A percentile compares a stretch with the other conserved stretches of the same genome.
phyloP scores from a whole-genome alignment of 495 filamentous ascomycete genomes.

The Aspergillus ostianus region DNA sequence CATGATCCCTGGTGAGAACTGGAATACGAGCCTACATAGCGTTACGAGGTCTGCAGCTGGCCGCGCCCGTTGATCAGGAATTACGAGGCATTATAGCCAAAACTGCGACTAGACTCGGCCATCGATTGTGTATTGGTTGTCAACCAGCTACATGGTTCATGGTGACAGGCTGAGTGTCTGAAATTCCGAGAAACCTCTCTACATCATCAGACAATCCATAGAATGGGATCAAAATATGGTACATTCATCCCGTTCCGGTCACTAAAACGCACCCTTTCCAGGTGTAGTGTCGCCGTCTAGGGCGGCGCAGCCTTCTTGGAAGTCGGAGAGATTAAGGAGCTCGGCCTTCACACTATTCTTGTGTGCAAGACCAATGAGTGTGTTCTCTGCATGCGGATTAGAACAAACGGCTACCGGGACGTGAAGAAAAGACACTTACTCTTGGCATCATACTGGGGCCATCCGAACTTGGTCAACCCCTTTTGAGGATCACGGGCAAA shows the following conservation, averaged over 20 bases:
- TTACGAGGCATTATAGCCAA: no score
- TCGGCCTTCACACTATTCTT: background rate
- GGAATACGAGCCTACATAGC: background rate
- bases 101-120: no score
- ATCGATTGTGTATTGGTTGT: no score
- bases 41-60: no score
- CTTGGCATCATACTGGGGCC: conserved; percentile 34
- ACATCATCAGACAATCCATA: no score
- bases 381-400: conserved; percentile 1
- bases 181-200: no score
- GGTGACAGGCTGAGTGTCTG: no score
- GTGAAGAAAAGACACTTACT: conserved; percentile 14
- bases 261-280: conserved; percentile 9
- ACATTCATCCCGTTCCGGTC: background rate
- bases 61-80: no score
- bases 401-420: background rate
- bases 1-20: background rate
- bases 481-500: conserved; percentile 49
- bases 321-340: background rate
- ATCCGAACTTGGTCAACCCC: conserved; percentile 41
- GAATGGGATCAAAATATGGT: no score
- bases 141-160: no score
- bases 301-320: conserved; percentile 4
- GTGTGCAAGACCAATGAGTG: conserved; percentile 4
- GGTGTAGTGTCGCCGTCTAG: background rate